These are phyloP conservation scores for Russula brevipes DNA, from an alignment of 768 basidiomycete species.

Conservation along the genomic window DNA sequence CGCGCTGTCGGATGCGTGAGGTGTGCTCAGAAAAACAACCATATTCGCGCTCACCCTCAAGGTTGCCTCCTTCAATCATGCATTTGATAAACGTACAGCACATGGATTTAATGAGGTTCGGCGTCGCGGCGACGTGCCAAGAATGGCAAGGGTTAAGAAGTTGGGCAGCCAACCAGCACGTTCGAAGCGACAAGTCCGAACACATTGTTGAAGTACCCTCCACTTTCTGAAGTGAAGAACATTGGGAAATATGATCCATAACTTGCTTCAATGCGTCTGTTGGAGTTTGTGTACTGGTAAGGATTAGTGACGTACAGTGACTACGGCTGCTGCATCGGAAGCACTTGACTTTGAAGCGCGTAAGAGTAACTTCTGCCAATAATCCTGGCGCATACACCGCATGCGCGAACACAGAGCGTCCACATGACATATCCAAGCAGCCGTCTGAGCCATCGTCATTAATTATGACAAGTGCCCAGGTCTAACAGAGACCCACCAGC, in stretches of 20 bases:
- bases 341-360: constrained; percentile 11
- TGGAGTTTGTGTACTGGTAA: neutral
- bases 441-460: constrained; percentile 36
- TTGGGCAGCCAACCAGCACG: constrained; percentile 20
- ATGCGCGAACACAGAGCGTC: constrained; percentile 21
- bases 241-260: constrained; percentile 1
- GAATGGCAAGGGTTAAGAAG: constrained; percentile 18
- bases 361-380: constrained; percentile 24
- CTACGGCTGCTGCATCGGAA: constrained; percentile 14
- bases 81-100: constrained; percentile 17
- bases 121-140: constrained; percentile 12
- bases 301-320: constrained; percentile 18
- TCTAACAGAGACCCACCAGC: constrained; percentile 38
- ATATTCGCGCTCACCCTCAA: constrained; percentile 2
- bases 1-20: neutral
- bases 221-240: neutral
- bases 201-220: neutral
- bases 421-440: constrained; percentile 48
- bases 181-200: constrained; percentile 10
- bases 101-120: constrained; percentile 2
- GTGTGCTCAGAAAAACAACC: neutral
- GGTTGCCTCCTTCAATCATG: neutral
- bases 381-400: constrained; percentile 4
- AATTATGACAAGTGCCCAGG: neutral
- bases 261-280: constrained; percentile 9